A percentile compares a stretch with the other conserved stretches of the same genome.
Evolutionary conservation across 108 stramenopile genomes (phyloP).

Genomic region (Nitzschia palea): DNA sequence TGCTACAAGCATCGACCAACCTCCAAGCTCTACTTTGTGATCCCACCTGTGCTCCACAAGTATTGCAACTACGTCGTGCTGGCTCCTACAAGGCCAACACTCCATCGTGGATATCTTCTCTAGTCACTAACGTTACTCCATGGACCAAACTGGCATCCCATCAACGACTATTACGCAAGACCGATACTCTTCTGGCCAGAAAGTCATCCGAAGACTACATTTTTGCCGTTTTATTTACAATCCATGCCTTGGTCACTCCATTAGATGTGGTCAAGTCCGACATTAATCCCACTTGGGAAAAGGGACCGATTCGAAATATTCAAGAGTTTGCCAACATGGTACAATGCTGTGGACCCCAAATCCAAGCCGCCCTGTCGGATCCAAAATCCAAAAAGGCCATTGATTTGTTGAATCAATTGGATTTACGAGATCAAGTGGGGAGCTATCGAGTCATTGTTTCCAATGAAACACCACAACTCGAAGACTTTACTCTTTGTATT

Average conservation of each 20-base stretch:
- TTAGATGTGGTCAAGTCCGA: conserved; percentile 18
- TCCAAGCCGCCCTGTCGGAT: conserved; percentile 63
- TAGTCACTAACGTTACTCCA: not conserved
- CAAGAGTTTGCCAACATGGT: conserved; percentile 79
- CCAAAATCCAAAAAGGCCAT: conserved; percentile 72
- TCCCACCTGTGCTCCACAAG: not conserved
- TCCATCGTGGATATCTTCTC: too few relatives aligned
- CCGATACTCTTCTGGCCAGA: not conserved
- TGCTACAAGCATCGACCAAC: not conserved
- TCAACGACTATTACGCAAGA: not conserved
- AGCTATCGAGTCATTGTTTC: conserved; percentile 93
- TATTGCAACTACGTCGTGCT: not conserved
- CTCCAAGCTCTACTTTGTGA: not conserved
- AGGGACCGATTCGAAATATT: conserved; percentile 72
- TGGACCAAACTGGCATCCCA: not conserved
- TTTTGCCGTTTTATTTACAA: not conserved
- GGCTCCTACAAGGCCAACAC: not conserved
- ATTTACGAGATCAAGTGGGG: conserved; percentile 82
- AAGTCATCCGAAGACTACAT: conserved; percentile 6
- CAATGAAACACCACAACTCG: conserved; percentile 84
- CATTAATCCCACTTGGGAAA: conserved; percentile 90
- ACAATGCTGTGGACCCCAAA: conserved; percentile 73
- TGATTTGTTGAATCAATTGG: conserved; percentile 65
- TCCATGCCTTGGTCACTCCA: conserved; percentile 9
- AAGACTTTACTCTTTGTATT: conserved; percentile 32